phyloP scores from a whole-genome alignment of 169 alveolate genomes.

The Eimeria maxima region DNA sequence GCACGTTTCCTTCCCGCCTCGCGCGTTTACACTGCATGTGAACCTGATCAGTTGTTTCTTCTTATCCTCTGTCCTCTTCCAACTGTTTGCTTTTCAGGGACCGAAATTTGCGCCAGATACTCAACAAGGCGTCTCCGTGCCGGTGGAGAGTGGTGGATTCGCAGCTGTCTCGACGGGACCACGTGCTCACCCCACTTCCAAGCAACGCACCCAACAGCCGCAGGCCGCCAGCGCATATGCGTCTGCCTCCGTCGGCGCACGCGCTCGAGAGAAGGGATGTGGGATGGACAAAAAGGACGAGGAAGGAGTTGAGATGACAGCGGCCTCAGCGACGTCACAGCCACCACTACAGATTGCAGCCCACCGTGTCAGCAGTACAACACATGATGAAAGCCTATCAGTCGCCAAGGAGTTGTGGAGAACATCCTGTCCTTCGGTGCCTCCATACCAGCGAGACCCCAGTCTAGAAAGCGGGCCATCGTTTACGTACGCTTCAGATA shows the following conservation, averaged over 20 bases:
- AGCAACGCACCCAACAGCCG: background rate
- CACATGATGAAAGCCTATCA: background rate
- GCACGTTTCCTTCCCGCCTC: background rate
- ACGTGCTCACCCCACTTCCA: background rate
- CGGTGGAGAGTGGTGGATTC: background rate
- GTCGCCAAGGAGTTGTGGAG: background rate
- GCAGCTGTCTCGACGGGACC: background rate
- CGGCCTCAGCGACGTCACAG: background rate
- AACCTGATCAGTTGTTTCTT: background rate
- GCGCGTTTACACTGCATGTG: background rate
- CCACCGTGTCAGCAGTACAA: background rate
- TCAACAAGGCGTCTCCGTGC: background rate
- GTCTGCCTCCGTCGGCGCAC: background rate
- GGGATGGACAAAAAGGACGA: background rate
- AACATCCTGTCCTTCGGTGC: constrained; percentile 6
- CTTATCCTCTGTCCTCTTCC: background rate
- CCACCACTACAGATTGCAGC: background rate
- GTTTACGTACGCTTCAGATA: background rate
- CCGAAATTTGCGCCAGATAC: constrained; percentile 5
- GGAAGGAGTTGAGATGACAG: background rate
- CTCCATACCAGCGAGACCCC: background rate
- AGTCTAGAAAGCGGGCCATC: constrained; percentile 36
- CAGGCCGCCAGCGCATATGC: background rate
- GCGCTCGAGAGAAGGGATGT: background rate
- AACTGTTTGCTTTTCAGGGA: background rate